Evolutionary conservation across 2,329 filamentous ascomycete genomes (phyloP), one percentile per base, ranked within the genome.

Genomic region (Alternaria triticimaculans): DNA sequence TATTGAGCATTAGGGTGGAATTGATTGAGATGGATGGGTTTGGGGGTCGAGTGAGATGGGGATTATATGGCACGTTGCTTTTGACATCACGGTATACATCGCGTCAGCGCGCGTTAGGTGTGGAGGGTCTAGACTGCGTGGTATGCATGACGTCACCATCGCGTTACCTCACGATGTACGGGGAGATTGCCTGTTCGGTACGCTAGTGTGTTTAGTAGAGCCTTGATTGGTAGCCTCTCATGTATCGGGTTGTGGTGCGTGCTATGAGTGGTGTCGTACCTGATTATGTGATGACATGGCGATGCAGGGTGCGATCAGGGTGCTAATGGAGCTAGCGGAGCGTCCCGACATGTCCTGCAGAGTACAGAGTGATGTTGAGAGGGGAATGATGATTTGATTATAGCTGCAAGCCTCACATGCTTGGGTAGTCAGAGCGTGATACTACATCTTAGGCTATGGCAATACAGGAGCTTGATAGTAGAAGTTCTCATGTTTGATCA

Each of bases 1-100:
- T 70, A 43, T 72, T 73, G 45, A 77, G 64, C 72, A 75, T 75
- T 54, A 65, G 50, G n/a, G 60, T 65, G 26, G 62, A 62, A 30
- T 51, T 50, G 15, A 6, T 14, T 43, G 12, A 0, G 9, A n/a
- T 21, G 12, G 18, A 18, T 25, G 4, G 20, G 21, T 8, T 14
- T 18, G 2, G 4, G 6, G 15, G 45, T n/a, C 23, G 28, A 50
- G 6, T 50, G 5, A 58, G 9, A 51, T 51, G 41, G 14, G 45
- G 46, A n/a, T 50, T 28, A 37, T 53, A 53, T 53, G 30, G 10
- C 54, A 55, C 51, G 44, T 51, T 33, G 45, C 33, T 37, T 50
- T 58, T 6, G 12, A n/a, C 30, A 58, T 50, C 18, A 50, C 30
- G 25, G 28, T 21, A 41, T 48, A 50, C 30, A 50, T 33, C 33